phyloP scores from a whole-genome alignment of 1,284 basidiomycete species.

The Quambalaria eucalypti region DNA sequence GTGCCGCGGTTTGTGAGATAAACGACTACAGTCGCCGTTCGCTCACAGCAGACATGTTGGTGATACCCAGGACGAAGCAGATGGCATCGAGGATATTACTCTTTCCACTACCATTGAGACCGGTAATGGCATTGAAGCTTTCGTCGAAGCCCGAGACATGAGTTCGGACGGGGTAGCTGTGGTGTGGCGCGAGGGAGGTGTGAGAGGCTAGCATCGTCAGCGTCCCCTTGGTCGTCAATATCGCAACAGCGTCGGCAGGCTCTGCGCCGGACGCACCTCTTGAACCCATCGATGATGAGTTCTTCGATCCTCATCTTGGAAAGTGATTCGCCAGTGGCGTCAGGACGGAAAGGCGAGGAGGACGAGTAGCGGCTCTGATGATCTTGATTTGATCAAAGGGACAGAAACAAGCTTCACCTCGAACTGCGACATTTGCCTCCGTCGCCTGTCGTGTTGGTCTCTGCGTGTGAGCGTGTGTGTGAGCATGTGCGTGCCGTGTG shows the following conservation, averaged over 20 bases:
- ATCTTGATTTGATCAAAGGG: too few species aligned
- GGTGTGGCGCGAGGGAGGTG: neutral
- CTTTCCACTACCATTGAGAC: constrained; percentile 64
- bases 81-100: constrained; percentile 53
- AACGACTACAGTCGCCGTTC: constrained; percentile 1
- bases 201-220: neutral
- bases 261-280: constrained; percentile 46
- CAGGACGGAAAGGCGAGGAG: neutral
- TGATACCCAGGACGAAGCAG: constrained; percentile 45
- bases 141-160: constrained; percentile 89
- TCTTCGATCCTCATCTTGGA: constrained; percentile 48
- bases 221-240: neutral
- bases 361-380: neutral
- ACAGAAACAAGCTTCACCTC: too few species aligned
- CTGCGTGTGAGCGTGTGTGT: too few species aligned
- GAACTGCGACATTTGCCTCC: too few species aligned
- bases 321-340: neutral
- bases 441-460: too few species aligned
- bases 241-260: neutral
- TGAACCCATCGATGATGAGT: constrained; percentile 52
- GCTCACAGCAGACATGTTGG: constrained; percentile 23
- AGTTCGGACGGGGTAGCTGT: constrained; percentile 77
- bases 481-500: too few species aligned
- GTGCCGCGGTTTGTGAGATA: neutral
- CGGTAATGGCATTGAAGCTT: constrained; percentile 95